Evolutionary conservation across 2,329 filamentous ascomycete genomes (phyloP).

Genomic region (Pseudopyricularia javanii): DNA sequence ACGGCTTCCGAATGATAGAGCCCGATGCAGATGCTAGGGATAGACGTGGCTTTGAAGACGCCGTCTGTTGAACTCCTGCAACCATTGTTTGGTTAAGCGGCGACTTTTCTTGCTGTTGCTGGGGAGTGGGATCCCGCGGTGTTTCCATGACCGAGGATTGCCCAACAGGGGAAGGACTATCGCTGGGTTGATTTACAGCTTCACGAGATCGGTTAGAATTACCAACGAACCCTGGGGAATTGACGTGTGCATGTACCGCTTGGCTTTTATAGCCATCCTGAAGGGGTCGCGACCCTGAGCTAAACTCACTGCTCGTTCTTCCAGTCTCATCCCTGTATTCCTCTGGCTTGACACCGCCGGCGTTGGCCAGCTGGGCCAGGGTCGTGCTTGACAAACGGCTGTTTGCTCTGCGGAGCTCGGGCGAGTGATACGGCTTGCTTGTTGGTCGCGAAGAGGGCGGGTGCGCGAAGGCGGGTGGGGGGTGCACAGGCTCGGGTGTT

Average conservation of each 20-base stretch:
- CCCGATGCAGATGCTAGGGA: neutral
- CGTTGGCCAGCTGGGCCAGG: slow-evolving; percentile 65
- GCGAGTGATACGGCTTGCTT: slow-evolving; percentile 59
- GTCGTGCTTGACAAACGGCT: slow-evolving; percentile 76
- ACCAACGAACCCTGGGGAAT: slow-evolving; percentile 38
- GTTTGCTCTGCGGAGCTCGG: slow-evolving; percentile 68
- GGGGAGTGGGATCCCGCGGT: slow-evolving; percentile 7
- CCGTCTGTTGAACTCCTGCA: neutral
- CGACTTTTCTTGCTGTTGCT: slow-evolving; percentile 30
- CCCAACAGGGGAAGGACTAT: neutral
- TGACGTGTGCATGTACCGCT: slow-evolving; percentile 35
- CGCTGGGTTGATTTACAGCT: neutral
- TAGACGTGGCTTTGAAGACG: neutral
- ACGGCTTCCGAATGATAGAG: slow-evolving; percentile 15
- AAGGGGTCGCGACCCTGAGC: slow-evolving; percentile 8
- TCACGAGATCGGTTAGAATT: slow-evolving; percentile 36
- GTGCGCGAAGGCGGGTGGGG: slow-evolving; percentile 71
- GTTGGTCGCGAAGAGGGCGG: slow-evolving; percentile 57
- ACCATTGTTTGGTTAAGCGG: slow-evolving; percentile 25
- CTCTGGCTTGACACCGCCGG: slow-evolving; percentile 35
- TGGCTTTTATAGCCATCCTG: slow-evolving; percentile 25
- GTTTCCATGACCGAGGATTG: neutral
- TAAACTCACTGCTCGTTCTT: slow-evolving; percentile 17
- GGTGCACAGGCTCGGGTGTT: slow-evolving; percentile 64
- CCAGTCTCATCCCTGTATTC: slow-evolving; percentile 18